phyloP scores from a whole-genome alignment of 2,329 filamentous ascomycete species.

The Gaeumannomyces tritici region DNA sequence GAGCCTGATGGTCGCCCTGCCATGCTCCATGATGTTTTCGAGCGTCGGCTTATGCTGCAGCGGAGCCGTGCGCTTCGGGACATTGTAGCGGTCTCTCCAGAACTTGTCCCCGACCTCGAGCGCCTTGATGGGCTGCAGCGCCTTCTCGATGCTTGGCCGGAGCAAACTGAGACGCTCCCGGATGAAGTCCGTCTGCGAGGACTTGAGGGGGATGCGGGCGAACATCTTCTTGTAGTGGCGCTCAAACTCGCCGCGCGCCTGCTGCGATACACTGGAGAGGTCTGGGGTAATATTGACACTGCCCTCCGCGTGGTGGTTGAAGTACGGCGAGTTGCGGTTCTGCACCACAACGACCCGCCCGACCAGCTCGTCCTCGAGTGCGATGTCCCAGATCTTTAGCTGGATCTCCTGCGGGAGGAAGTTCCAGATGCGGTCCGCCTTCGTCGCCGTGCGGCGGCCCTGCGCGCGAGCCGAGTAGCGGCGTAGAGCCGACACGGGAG shows the following conservation, averaged over 20 bases:
- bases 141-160: background rate
- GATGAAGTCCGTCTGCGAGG: background rate
- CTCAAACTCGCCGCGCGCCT: background rate
- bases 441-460: background rate
- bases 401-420: background rate
- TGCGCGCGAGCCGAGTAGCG: background rate
- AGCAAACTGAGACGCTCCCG: background rate
- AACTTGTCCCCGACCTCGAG: background rate
- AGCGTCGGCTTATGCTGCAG: background rate
- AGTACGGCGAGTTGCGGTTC: background rate
- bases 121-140: background rate
- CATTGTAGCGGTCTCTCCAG: background rate
- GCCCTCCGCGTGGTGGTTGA: background rate
- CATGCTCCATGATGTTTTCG: background rate
- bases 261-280: background rate
- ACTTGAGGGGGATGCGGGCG: background rate
- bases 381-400: background rate
- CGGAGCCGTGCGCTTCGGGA: background rate
- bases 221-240: conserved; percentile 4
- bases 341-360: background rate
- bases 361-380: background rate
- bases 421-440: background rate
- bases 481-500: background rate
- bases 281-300: background rate
- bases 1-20: background rate